Conservation (phyloP, 805 yeast species). For the Saitoella complicata region DNA sequence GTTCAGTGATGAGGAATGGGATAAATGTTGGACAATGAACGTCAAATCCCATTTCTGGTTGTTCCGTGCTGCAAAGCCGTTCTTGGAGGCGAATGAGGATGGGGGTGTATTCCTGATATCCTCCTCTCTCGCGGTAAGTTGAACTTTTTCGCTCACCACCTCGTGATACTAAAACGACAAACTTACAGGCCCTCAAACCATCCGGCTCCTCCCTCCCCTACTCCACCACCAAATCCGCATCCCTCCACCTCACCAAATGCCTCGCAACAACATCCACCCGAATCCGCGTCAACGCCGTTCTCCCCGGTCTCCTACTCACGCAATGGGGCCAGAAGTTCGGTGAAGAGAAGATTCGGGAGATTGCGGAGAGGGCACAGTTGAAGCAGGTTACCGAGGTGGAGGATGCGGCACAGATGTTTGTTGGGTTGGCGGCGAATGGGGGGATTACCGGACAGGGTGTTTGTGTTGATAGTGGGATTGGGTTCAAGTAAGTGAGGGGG, state of each 20-base stretch:
- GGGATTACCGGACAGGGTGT: slow-evolving; percentile 15
- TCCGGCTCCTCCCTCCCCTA: slow-evolving; percentile 23
- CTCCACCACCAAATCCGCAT: slow-evolving; percentile 21
- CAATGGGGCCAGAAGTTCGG: slow-evolving; percentile 19
- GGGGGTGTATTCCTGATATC: slow-evolving; percentile 11
- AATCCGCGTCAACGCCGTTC: slow-evolving; percentile 13
- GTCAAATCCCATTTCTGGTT: slow-evolving; percentile 10
- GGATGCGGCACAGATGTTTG: slow-evolving; percentile 16
- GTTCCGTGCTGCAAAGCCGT: slow-evolving; percentile 7
- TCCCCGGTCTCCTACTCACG: slow-evolving; percentile 14
- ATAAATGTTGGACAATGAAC: slow-evolving; percentile 11
- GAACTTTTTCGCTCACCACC: too few species aligned
- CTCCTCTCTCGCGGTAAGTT: slow-evolving; percentile 9
- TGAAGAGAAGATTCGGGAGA: slow-evolving; percentile 10
- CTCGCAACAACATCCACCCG: slow-evolving; percentile 11
- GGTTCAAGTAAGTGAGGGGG: too few species aligned
- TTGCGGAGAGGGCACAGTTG: slow-evolving; percentile 3
- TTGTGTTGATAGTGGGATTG: slow-evolving; percentile 24
- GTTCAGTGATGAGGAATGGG: slow-evolving; percentile 19
- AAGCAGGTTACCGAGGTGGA: slow-evolving; percentile 9
- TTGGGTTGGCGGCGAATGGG: slow-evolving; percentile 15
- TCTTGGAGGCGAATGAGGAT: slow-evolving; percentile 3
- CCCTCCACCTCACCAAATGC: slow-evolving; percentile 18
- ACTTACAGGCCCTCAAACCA: slow-evolving; percentile 6
- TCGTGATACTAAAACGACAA: too few species aligned